Evolutionary conservation across 345 rosid genomes (phyloP).

Genomic region (Eucalyptus sp.): DNA sequence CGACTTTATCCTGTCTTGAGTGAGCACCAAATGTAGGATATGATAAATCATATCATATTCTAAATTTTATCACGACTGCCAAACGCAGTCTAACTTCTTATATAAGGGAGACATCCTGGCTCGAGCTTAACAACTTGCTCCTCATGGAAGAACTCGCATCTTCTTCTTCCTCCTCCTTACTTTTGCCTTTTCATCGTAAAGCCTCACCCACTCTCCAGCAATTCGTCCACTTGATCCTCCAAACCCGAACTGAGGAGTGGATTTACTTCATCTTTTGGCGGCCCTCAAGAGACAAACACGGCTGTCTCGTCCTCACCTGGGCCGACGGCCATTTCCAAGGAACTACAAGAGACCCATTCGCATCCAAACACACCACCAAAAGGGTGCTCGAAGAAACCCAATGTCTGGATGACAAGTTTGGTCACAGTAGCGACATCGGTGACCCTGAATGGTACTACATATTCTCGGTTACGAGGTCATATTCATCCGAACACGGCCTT

Average conservation of each 20-base stretch:
- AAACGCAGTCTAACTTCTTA: not conserved
- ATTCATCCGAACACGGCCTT: not conserved
- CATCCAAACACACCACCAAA: not conserved
- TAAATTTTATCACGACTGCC: too few relatives aligned
- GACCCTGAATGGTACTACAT: slow-evolving; percentile 8
- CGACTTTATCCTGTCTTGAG: too few relatives aligned
- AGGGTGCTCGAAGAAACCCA: not conserved
- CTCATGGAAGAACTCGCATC: not conserved
- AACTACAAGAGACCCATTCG: not conserved
- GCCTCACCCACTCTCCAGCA: not conserved
- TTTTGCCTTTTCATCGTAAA: not conserved
- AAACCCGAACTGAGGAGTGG: not conserved
- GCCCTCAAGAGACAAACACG: not conserved
- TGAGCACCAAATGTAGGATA: too few relatives aligned
- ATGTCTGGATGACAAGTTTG: not conserved
- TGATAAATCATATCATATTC: too few relatives aligned
- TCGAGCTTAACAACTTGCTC: not conserved
- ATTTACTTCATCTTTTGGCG: slow-evolving; percentile 13
- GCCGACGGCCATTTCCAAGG: slow-evolving; percentile 7
- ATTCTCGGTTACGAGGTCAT: not conserved
- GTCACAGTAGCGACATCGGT: not conserved
- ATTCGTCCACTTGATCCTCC: not conserved
- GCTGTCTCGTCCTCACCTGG: slow-evolving; percentile 1
- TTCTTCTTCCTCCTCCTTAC: not conserved
- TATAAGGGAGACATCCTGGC: not conserved